These are phyloP conservation scores for Gyrodon lividus DNA, from an alignment of 768 basidiomycete genomes.

Conservation along the genomic window DNA sequence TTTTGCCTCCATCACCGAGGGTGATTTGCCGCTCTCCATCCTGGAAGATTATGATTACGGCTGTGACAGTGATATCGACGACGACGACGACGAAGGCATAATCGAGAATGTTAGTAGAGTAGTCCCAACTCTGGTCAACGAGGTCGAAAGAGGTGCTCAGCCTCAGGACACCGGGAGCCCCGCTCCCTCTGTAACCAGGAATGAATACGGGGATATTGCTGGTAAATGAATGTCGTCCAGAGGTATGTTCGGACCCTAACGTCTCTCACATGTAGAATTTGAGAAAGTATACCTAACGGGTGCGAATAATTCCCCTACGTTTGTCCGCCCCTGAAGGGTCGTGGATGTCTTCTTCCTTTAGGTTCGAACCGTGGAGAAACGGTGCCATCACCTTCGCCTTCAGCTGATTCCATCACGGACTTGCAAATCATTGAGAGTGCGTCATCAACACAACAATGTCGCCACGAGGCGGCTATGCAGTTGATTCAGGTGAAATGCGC, in stretches of 20 bases:
- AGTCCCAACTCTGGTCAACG: not conserved
- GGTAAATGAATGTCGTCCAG: not conserved
- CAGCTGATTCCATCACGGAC: not conserved
- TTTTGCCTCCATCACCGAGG: not conserved
- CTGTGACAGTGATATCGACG: constrained; percentile 26
- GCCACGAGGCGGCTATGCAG: no score
- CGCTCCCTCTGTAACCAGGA: not conserved
- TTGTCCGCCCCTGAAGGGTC: not conserved
- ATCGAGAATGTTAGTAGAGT: not conserved
- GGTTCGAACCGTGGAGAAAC: not conserved
- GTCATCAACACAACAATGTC: not conserved
- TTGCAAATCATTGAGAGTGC: not conserved
- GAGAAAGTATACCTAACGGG: no score
- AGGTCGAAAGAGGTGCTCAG: not conserved
- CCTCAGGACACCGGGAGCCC: not conserved
- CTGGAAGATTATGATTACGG: constrained; percentile 17
- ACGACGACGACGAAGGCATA: constrained; percentile 19
- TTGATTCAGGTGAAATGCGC: constrained; percentile 10
- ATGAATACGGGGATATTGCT: not conserved
- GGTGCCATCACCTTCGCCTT: not conserved
- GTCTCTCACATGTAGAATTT: no score
- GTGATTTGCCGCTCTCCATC: not conserved
- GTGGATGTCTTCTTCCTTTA: constrained; percentile 9
- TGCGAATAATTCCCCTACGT: not conserved
- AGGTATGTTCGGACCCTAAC: not conserved